Base-by-base conservation (phyloP, 73 alveolate genomes). In the Urostyla sp. region DNA sequence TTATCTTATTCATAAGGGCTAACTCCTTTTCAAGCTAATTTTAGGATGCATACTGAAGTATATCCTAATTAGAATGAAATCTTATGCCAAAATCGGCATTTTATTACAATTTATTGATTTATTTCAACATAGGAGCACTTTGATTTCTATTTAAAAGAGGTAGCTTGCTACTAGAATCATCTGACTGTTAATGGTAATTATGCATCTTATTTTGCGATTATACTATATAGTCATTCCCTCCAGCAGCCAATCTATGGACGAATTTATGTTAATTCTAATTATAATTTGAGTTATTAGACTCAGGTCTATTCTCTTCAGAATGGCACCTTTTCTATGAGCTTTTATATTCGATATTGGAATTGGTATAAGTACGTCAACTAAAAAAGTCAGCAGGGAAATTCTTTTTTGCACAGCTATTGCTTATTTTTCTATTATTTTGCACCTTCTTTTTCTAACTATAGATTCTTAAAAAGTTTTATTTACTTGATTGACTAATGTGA, bases 331-430 rank as follows among this genome's bases (percentile, higher is more conserved):
- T 27, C 4, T 6, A 55, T 7, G 72, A 55, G 3, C n/a, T n/a
- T n/a, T n/a, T n/a, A n/a, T n/a, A n/a, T n/a, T n/a, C n/a, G n/a
- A n/a, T n/a, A n/a, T n/a, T n/a, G n/a, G n/a, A n/a, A n/a, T n/a
- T n/a, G n/a, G n/a, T n/a, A n/a, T n/a, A n/a, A n/a, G n/a, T n/a
- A n/a, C n/a, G n/a, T n/a, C n/a, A n/a, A n/a, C n/a, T n/a, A 55
- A 55, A 55, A 55, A 55, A 55, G 46, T 55, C 72, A 5, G 72
- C 72, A 21, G 72, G 72, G 45, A 55, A 55, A 26, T 55, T 55
- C 31, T 46, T 55, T 55, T 55, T 55, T 2, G 72, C 72, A 21
- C 49, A 55, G 31, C 31, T 55, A 55, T 55, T 55, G 37, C 46
- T 55, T 16, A 55, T 55, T 23, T 55, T 55, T 55, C 31, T 55